Evolutionary conservation across 176 grass and related monocot genomes (phyloP), one percentile per base, ranked within the genome.

Genomic region (Hordeum marinum): DNA sequence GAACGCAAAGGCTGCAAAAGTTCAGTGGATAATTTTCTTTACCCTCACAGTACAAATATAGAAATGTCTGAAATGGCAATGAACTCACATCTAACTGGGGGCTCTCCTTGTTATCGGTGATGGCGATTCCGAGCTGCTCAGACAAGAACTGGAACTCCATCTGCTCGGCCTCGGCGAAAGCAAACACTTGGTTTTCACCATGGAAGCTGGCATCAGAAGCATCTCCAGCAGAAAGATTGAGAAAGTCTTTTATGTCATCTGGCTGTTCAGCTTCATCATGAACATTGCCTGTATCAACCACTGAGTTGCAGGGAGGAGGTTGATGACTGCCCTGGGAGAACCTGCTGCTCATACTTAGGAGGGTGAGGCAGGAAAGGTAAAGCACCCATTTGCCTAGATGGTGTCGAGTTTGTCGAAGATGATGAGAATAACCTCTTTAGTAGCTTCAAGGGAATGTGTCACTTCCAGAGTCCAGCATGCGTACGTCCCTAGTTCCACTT

Each of bases 91-190:
- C 90, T 82, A 99, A 82, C 17, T 29, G 80, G 67, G 84, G 93
- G 67, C 86, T 99, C 72, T 95, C 88, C 58, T 85, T 91, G 42
- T 92, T 99, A 40, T 94, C 90, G n/a, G 91, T 94, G 37, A 98
- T 94, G 69, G 87, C 86, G 80, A 98, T 94, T 66, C 91, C 96
- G 40, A 98, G 88, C 86, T 98, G 88, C 67, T 98, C 96, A 42
- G 96, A 98, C 74, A 98, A 84, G n/a, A 92, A 85, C 80, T 95
- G 93, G 73, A 98, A 88, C 14, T 98, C 96, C 84, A 98, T 98
- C 82, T 94, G 89, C 85, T 98, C 87, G 4, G 63, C 87, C 85
- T 98, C 87, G 5, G 63, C 87, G 71, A 90, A 82, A 82, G 70
- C 84, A 39, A 89, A 80, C 24, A 66, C 75, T 71, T 82, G 85